Conservation (phyloP, 441 rosid genomes). For the Erodium trifolium region DNA sequence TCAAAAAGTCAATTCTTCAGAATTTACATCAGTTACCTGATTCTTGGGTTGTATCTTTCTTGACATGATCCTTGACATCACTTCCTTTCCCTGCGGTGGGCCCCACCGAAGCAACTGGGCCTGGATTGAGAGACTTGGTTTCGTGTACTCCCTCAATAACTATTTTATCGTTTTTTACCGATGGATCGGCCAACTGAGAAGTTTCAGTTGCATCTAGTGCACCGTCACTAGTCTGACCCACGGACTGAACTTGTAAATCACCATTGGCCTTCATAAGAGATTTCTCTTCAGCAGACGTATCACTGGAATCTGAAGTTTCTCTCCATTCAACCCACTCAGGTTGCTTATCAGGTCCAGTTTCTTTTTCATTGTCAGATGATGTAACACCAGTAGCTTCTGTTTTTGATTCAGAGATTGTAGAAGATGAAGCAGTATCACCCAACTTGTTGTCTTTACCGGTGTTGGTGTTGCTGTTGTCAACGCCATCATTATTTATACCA, state of each 20-base stretch:
- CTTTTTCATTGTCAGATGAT: conserved; percentile 32
- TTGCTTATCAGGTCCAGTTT: conserved; percentile 41
- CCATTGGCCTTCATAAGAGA: conserved; percentile 34
- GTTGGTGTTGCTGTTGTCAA: conserved; percentile 19
- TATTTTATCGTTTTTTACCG: background rate
- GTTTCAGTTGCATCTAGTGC: conserved; percentile 18
- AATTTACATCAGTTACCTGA: conserved; percentile 26
- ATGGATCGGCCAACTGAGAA: conserved; percentile 22
- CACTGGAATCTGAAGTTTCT: conserved; percentile 50
- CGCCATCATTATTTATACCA: conserved; percentile 15
- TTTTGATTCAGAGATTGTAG: conserved; percentile 27
- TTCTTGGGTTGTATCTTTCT: conserved; percentile 18
- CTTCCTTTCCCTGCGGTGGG: too few relatives aligned
- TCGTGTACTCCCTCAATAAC: background rate
- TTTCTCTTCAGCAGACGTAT: conserved; percentile 24
- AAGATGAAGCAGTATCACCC: conserved; percentile 45
- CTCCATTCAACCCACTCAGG: conserved; percentile 89
- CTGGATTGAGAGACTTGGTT: too few relatives aligned
- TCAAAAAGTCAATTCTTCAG: conserved; percentile 18
- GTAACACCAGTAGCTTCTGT: conserved; percentile 28
- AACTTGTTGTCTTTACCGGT: conserved; percentile 33
- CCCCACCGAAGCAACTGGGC: conserved; percentile 11
- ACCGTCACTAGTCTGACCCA: conserved; percentile 25
- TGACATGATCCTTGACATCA: conserved; percentile 10
- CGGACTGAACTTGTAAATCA: conserved; percentile 32